Evolutionary conservation across 177 flowering plant species (phyloP), one percentile per base, ranked within the genome.

Genomic region (Vitis hybrid): DNA sequence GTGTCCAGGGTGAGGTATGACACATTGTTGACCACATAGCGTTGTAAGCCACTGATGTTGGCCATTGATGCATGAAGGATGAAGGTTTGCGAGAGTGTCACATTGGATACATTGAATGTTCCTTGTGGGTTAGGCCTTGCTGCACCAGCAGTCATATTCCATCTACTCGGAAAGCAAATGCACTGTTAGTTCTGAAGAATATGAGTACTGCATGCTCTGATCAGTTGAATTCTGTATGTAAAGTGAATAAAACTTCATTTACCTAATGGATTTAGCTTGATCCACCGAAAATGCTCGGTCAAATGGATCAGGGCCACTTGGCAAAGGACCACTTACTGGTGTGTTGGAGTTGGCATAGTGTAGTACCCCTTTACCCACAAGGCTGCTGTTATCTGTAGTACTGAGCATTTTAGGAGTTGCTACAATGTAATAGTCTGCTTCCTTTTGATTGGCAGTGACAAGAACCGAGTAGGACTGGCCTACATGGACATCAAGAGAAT

Each of bases 91-190:
- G 85, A 51, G 1, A 89, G 8, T 9, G 88, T 77, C 60, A 82
- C 81, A 45, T 84, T 84, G 6, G 82, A 5, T 12, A 82, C 87
- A 52, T 86, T 86, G 79, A 85, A 90, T 10, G 89, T 73, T 16
- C 93, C 90, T 62, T 91, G 97, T 56, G 90, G 89, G 51, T 89
- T 90, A 1, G 96, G 96, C 75, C 91, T 80, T 18, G 93, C 90
- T 4, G 88, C 93, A 49, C 93, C 90, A 2, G 90, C 51, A 0
- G 86, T 85, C 83, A 85, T 12, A 77, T 89, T 87, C 89, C 85
- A 86, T 75, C 90, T 89, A 62, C 29, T 61, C 7, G 55, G 6
- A 31, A 39, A 39, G 3, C 10, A 14, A 57, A 53, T 52, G 6
- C 0, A 67, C 10, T 18, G 10, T 16, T 3, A 26, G 26, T 4